A percentile compares a stretch with the other conserved stretches of the same genome.
These are phyloP conservation scores for Hirschioporus abietinus DNA, from an alignment of 768 basidiomycete genomes.

Conservation along the genomic window DNA sequence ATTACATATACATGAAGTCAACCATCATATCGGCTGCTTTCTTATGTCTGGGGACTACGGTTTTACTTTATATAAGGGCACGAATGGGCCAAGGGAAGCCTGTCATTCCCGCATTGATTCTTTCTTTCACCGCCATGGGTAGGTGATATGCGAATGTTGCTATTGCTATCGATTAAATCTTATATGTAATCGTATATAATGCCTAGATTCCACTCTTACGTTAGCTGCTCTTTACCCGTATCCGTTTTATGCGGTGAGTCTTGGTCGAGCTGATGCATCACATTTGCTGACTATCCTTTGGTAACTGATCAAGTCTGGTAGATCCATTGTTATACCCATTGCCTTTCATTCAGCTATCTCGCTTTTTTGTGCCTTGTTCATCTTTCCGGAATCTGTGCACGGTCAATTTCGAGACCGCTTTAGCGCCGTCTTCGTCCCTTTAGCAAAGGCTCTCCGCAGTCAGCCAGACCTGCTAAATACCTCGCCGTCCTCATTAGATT, in stretches of 20 bases:
- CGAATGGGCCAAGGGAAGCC: constrained; percentile 60
- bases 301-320: constrained; percentile 39
- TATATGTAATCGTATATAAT: not conserved
- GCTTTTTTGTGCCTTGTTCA: constrained; percentile 41
- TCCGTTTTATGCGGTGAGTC: constrained; percentile 48
- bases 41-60: constrained; percentile 52
- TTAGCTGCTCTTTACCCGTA: constrained; percentile 59
- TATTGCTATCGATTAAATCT: no score
- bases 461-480: constrained; percentile 43
- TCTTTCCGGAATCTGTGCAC: constrained; percentile 64
- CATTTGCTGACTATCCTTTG: not conserved
- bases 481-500: constrained; percentile 33
- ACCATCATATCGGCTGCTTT: constrained; percentile 56
- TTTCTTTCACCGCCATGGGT: constrained; percentile 60
- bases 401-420: constrained; percentile 50
- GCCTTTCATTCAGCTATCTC: constrained; percentile 53
- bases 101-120: constrained; percentile 41
- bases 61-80: constrained; percentile 57
- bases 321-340: constrained; percentile 50
- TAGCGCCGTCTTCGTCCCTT: constrained; percentile 40
- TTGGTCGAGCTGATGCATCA: not conserved
- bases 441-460: constrained; percentile 37
- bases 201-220: constrained; percentile 51
- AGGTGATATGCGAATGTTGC: constrained; percentile 10
- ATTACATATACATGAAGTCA: constrained; percentile 32